These are phyloP conservation scores for Cercospora brassicicola DNA, from an alignment of 2,329 filamentous ascomycete genomes.

Conservation along the genomic window DNA sequence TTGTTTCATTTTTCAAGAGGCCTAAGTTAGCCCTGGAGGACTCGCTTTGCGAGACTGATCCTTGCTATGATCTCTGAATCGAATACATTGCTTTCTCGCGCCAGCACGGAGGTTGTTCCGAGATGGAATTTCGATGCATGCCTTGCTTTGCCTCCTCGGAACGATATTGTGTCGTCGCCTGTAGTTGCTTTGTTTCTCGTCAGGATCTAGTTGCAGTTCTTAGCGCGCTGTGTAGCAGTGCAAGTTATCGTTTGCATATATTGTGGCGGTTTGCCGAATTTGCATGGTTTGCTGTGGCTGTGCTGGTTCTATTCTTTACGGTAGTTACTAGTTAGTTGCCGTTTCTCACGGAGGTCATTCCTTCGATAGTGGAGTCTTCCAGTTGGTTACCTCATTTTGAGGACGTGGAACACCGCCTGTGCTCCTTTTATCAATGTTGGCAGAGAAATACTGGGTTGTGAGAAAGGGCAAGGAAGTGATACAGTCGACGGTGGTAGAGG, in stretches of 20 bases:
- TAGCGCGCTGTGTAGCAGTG: not conserved
- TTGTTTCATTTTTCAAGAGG: not conserved
- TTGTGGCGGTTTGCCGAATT: not conserved
- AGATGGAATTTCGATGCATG: not conserved
- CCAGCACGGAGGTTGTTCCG: not conserved
- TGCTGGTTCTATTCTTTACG: not conserved
- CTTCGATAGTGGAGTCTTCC: not conserved
- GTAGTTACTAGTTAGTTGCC: not conserved
- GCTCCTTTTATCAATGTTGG: too few relatives aligned
- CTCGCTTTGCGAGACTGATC: not conserved
- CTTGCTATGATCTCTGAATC: not conserved
- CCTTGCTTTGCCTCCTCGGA: not conserved
- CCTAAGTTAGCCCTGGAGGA: not conserved
- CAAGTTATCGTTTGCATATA: not conserved
- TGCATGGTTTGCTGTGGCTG: not conserved
- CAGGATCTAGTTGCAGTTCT: not conserved
- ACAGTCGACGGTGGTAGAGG: not conserved
- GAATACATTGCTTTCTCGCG: not conserved
- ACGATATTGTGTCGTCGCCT: not conserved
- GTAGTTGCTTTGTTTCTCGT: not conserved
- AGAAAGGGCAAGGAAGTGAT: too few relatives aligned
- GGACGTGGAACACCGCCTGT: too few relatives aligned
- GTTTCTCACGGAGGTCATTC: not conserved
- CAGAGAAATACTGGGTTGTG: too few relatives aligned
- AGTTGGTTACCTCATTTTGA: not conserved